These are phyloP conservation scores for Trametes punicea DNA, from an alignment of 768 basidiomycete species.

Conservation along the genomic window DNA sequence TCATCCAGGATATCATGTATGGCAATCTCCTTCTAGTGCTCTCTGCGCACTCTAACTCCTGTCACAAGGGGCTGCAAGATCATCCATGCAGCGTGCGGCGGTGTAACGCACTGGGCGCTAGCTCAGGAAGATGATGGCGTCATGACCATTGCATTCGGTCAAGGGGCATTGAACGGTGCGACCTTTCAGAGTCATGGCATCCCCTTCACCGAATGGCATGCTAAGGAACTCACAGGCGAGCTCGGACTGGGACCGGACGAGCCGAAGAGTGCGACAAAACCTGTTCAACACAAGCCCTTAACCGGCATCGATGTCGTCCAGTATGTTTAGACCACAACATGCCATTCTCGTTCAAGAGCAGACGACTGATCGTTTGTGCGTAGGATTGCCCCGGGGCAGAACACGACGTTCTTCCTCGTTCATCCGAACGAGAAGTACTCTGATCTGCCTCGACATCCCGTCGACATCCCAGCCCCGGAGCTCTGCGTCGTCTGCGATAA, in stretches of 20 bases:
- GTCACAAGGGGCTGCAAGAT: slow-evolving; percentile 75
- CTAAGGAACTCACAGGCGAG: slow-evolving; percentile 50
- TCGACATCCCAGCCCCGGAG: slow-evolving; percentile 63
- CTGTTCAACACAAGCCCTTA: slow-evolving; percentile 65
- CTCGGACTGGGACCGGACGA: slow-evolving; percentile 77
- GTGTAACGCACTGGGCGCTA: slow-evolving; percentile 84
- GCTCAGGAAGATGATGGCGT: slow-evolving; percentile 66
- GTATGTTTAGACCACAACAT: slow-evolving; percentile 39
- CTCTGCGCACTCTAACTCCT: slow-evolving; percentile 1
- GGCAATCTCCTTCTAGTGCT: slow-evolving; percentile 20
- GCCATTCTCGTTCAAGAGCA: background rate
- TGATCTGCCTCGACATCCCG: slow-evolving; percentile 78
- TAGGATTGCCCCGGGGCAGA: slow-evolving; percentile 83
- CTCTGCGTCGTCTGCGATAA: slow-evolving; percentile 69
- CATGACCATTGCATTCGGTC: slow-evolving; percentile 86
- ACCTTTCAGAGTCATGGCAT: background rate
- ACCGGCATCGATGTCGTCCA: slow-evolving; percentile 76
- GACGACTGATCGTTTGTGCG: background rate
- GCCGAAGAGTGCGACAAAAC: slow-evolving; percentile 85
- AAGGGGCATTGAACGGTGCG: slow-evolving; percentile 80
- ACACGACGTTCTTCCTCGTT: slow-evolving; percentile 82
- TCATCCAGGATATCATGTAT: slow-evolving; percentile 83
- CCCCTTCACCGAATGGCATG: background rate
- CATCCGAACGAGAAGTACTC: slow-evolving; percentile 69
- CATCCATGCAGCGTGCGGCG: slow-evolving; percentile 65